Evolutionary conservation across 805 yeast species (phyloP).

Genomic region (Wickerhamomyces hampshirensis): DNA sequence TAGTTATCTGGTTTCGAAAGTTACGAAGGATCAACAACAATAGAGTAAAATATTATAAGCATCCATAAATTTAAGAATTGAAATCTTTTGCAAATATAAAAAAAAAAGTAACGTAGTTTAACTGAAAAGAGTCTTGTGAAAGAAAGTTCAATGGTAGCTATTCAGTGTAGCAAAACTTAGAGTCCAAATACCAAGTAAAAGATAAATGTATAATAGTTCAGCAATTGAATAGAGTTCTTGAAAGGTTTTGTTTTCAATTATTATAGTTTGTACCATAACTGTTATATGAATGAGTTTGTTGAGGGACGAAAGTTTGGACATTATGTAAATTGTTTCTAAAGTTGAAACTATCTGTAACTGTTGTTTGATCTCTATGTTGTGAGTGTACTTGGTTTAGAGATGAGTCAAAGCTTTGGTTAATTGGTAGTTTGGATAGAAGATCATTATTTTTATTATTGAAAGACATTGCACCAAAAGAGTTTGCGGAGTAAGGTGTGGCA

Average conservation of each 20-base stretch:
- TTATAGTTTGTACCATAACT: no score
- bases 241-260: no score
- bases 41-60: background rate
- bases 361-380: no score
- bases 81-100: no score
- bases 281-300: background rate
- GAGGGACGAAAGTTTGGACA: constrained; percentile 10
- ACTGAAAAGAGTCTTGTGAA: background rate
- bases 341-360: background rate
- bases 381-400: no score
- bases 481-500: background rate
- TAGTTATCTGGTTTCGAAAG: constrained; percentile 7
- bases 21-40: constrained; percentile 2
- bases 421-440: background rate
- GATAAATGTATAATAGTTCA: no score
- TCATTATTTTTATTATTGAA: background rate
- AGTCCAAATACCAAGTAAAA: no score
- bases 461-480: background rate
- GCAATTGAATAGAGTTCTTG: no score
- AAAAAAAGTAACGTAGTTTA: no score
- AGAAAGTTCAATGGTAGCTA: no score
- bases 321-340: constrained; percentile 1
- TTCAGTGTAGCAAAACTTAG: no score
- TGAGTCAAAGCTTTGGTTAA: background rate
- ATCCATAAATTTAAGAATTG: background rate